Conservation (phyloP, 176 grass and related monocot species). For the Alloteropsis semialata region DNA sequence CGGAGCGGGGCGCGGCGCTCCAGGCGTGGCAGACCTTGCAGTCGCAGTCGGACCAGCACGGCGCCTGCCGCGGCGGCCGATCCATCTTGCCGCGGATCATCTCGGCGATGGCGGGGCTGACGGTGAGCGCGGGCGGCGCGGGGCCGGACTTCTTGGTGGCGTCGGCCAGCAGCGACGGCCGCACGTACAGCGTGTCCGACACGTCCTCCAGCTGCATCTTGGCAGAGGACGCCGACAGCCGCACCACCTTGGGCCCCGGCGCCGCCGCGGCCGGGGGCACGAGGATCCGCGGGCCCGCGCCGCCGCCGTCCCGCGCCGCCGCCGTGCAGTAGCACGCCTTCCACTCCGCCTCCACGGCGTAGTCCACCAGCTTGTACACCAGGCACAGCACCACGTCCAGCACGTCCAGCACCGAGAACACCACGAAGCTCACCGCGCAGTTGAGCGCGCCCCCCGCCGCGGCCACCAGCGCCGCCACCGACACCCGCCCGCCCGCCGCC, state of each 20-base stretch:
- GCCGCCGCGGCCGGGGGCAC: not conserved
- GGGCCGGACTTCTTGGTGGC: constrained; percentile 51
- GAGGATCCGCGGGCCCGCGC: not conserved
- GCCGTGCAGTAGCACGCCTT: constrained; percentile 89
- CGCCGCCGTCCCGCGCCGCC: not conserved
- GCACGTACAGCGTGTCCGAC: constrained; percentile 89
- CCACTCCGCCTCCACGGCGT: constrained; percentile 84
- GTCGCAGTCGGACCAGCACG: constrained; percentile 97
- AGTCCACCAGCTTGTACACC: constrained; percentile 91
- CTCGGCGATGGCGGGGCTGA: constrained; percentile 66
- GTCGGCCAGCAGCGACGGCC: constrained; percentile 58
- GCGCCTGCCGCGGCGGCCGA: constrained; percentile 25
- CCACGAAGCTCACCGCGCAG: constrained; percentile 64
- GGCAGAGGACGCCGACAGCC: constrained; percentile 33
- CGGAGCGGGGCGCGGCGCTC: constrained; percentile 25
- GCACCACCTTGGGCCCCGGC: constrained; percentile 68
- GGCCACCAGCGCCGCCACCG: not conserved
- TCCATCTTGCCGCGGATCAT: constrained; percentile 81
- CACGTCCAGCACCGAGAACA: constrained; percentile 88
- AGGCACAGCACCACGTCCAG: constrained; percentile 85
- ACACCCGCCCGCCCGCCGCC: not conserved
- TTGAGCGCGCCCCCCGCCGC: constrained; percentile 50
- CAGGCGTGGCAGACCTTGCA: constrained; percentile 88
- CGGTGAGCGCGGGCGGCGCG: constrained; percentile 47
- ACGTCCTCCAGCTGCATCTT: constrained; percentile 96